These are phyloP conservation scores for Solanum sparsipilum DNA, from an alignment of 257 asterid species.

Conservation along the genomic window DNA sequence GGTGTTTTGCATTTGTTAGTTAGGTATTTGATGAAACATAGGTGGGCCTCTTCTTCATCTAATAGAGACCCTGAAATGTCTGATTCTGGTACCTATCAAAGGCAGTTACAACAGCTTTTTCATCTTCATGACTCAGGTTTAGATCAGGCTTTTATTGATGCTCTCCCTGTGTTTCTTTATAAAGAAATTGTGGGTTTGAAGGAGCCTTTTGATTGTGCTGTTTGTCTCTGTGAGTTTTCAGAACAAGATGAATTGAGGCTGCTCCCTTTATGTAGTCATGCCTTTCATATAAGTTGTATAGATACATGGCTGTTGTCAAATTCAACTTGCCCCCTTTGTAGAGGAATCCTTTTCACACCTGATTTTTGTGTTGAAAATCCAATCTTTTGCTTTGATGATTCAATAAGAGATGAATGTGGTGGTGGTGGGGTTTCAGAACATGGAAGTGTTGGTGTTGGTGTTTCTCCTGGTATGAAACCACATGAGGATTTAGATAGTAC, in stretches of 20 bases:
- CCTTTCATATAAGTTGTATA: slow-evolving; percentile 82
- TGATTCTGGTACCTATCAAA: slow-evolving; percentile 46
- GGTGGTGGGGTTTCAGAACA: slow-evolving; percentile 9
- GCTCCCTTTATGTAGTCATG: slow-evolving; percentile 80
- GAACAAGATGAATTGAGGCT: slow-evolving; percentile 58
- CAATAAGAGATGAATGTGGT: slow-evolving; percentile 35
- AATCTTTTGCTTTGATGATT: slow-evolving; percentile 36
- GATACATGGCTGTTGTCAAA: slow-evolving; percentile 86
- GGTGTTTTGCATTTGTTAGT: slow-evolving; percentile 58
- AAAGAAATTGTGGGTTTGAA: slow-evolving; percentile 56
- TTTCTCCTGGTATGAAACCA: slow-evolving; percentile 19
- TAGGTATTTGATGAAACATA: slow-evolving; percentile 38
- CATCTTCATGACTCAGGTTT: slow-evolving; percentile 77
- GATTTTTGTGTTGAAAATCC: slow-evolving; percentile 58
- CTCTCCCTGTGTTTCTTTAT: slow-evolving; percentile 74
- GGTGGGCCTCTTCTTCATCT: slow-evolving; percentile 22
- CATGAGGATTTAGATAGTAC: slow-evolving; percentile 17
- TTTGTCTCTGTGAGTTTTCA: slow-evolving; percentile 73
- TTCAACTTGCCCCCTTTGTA: slow-evolving; percentile 81
- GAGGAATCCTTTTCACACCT: slow-evolving; percentile 59
- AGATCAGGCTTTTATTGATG: slow-evolving; percentile 69
- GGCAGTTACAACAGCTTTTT: slow-evolving; percentile 81
- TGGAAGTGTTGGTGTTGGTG: slow-evolving; percentile 3
- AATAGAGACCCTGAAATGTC: slow-evolving; percentile 27
- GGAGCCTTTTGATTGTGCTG: slow-evolving; percentile 92